Evolutionary conservation across 2,329 filamentous ascomycete species (phyloP), one percentile per base, ranked within the genome.

Genomic region (Cladosporium velox): DNA sequence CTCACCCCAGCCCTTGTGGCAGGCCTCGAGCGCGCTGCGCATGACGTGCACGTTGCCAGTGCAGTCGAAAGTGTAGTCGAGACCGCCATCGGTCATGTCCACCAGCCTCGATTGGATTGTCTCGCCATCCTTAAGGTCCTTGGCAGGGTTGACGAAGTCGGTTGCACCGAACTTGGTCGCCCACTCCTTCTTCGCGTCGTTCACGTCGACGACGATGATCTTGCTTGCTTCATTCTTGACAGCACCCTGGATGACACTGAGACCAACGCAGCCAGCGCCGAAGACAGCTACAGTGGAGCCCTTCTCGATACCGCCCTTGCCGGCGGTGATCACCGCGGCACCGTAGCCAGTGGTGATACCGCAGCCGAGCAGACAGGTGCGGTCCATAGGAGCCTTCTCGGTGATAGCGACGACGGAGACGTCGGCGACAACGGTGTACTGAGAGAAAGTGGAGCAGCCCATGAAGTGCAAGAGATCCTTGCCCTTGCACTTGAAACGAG

Each of bases 41-140:
- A 97, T 99, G 65, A 99, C 95, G 72, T 89, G 87, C 63, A 98
- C 93, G 76, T 98, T 98, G 67, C 95, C 95, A 7, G 95, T 99
- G 86, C 95, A 98, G 84, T 99, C 95, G 78, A 99, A 99, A 59
- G 95, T 99, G 85, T 97, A 98, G 84, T 99, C 95, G 79, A 93
- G 96, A 61, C 95, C 95, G 71, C 95, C 95, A 75, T 98, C 95
- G 1, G 95, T 99, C 90, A 98, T 93, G 82, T 98, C 94, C 72
- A 98, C 88, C 70, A 99, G 86, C 83, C 94, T 90, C 76, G 97
- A 92, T 75, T 96, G 92, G 72, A 98, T 91, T 67, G 87, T 92
- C 85, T 94, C 90, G 69, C 85, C 86, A 59, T 78, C 76, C 70
- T 81, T 80, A 64, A 84, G 73, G 62, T 76, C 73, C 80, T 94